phyloP scores from a whole-genome alignment of 805 yeast genomes.

The Pichia rugopelliculosa region DNA sequence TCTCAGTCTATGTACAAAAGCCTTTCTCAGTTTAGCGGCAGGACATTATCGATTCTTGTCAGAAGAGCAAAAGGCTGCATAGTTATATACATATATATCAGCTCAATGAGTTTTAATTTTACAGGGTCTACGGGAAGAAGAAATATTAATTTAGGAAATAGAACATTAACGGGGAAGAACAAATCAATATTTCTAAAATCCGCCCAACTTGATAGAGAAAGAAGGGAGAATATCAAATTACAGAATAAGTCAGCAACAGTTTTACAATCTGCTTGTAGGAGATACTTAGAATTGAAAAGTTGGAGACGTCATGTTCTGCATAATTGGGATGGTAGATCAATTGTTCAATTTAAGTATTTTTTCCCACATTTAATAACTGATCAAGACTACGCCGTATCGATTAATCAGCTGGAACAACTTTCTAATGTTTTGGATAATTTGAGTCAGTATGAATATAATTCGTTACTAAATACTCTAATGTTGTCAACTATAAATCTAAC shows the following conservation, averaged over 20 bases:
- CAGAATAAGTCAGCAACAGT: constrained; percentile 41
- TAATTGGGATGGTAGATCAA: constrained; percentile 20
- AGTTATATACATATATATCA: neutral
- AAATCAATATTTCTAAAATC: constrained; percentile 45
- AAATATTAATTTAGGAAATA: constrained; percentile 44
- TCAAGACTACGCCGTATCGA: constrained; percentile 8
- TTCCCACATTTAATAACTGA: constrained; percentile 14
- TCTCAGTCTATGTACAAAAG: too few species aligned
- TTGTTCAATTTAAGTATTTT: constrained; percentile 27
- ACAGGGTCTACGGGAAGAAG: constrained; percentile 28
- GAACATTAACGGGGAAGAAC: constrained; percentile 24
- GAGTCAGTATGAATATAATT: neutral
- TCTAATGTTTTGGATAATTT: neutral
- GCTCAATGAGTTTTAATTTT: constrained; percentile 20
- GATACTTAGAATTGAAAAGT: constrained; percentile 29
- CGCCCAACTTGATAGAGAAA: constrained; percentile 58
- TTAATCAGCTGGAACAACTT: constrained; percentile 7
- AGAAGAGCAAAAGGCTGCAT: too few species aligned
- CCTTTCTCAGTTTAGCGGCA: neutral
- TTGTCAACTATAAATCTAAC: neutral
- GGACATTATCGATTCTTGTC: too few species aligned
- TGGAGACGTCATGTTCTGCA: constrained; percentile 19
- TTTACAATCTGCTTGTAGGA: constrained; percentile 45
- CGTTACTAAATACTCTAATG: neutral
- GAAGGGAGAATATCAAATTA: constrained; percentile 49